Conservation (phyloP, 306 rosid species). For the Cicer chorassanicum region DNA sequence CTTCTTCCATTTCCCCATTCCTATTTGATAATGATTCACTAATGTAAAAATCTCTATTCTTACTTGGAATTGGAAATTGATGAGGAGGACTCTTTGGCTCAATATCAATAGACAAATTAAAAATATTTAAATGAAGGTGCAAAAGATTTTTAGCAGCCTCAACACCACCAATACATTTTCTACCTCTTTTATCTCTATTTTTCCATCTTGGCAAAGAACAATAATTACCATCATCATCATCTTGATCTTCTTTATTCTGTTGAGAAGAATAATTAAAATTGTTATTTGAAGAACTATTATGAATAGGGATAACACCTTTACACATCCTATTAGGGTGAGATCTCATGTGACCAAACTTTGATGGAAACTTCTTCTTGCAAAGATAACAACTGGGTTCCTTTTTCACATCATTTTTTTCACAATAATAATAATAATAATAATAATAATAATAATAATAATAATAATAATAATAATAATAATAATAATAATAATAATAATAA, state of each 20-base stretch:
- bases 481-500: no score
- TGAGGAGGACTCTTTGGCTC: neutral
- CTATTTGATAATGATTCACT: neutral
- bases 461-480: no score
- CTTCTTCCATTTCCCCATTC: no score
- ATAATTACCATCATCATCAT: neutral
- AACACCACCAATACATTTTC: neutral
- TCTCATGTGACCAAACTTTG: conserved; percentile 16
- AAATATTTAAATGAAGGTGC: neutral
- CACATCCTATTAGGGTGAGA: neutral
- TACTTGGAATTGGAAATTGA: neutral
- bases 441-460: no score
- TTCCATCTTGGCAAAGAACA: conserved; percentile 2
- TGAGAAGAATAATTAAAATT: neutral
- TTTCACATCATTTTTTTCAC: neutral
- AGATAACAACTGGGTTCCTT: neutral
- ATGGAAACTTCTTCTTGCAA: neutral
- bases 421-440: no score
- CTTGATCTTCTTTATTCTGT: neutral
- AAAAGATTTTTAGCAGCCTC: neutral
- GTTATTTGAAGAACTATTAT: neutral
- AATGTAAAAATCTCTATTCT: neutral
- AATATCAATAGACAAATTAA: neutral
- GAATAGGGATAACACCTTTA: neutral
- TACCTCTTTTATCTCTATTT: neutral